Percentiles rank a stretch among this genome's conserved stretches.
phyloP scores from a whole-genome alignment of 2,329 filamentous ascomycete genomes.

The Elsinoe fawcettii region DNA sequence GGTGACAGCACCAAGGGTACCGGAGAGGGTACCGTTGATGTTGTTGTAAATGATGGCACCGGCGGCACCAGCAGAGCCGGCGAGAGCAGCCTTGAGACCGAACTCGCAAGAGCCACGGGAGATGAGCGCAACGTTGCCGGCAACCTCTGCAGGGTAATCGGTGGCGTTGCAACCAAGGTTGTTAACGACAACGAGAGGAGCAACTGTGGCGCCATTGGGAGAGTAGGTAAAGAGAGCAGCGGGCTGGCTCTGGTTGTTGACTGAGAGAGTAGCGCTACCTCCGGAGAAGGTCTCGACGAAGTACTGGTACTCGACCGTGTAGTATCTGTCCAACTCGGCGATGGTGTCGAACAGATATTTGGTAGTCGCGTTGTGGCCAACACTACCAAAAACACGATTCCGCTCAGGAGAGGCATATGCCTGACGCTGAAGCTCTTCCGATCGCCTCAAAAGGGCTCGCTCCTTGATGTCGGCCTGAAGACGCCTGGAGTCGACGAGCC shows the following conservation, averaged over 20 bases:
- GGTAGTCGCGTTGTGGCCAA: slow-evolving; percentile 22
- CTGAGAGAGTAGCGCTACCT: slow-evolving; percentile 25
- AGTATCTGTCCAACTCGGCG: slow-evolving; percentile 51
- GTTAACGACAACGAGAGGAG: slow-evolving; percentile 49
- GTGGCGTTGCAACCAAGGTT: slow-evolving; percentile 55
- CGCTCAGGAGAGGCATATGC: slow-evolving; percentile 4
- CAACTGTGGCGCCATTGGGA: slow-evolving; percentile 21
- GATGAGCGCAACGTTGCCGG: slow-evolving; percentile 62
- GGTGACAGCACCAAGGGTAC: slow-evolving; percentile 59
- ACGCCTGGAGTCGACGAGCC: slow-evolving; percentile 10
- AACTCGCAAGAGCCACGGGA: slow-evolving; percentile 64
- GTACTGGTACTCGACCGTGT: slow-evolving; percentile 47
- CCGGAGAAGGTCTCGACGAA: slow-evolving; percentile 24
- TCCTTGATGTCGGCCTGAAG: slow-evolving; percentile 12
- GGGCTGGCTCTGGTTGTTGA: slow-evolving; percentile 54
- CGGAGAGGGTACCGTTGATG: slow-evolving; percentile 52
- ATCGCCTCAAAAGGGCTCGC: neutral
- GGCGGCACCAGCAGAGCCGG: slow-evolving; percentile 60
- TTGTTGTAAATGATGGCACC: slow-evolving; percentile 71
- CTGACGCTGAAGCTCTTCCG: slow-evolving; percentile 2
- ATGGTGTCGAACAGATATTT: slow-evolving; percentile 26
- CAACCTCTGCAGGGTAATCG: slow-evolving; percentile 55
- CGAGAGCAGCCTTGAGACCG: slow-evolving; percentile 60
- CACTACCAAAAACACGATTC: slow-evolving; percentile 7
- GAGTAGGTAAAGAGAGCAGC: slow-evolving; percentile 30